Base-by-base conservation (phyloP, 225 moss, liverwort and hornwort species). In the Climacium dendroides region DNA sequence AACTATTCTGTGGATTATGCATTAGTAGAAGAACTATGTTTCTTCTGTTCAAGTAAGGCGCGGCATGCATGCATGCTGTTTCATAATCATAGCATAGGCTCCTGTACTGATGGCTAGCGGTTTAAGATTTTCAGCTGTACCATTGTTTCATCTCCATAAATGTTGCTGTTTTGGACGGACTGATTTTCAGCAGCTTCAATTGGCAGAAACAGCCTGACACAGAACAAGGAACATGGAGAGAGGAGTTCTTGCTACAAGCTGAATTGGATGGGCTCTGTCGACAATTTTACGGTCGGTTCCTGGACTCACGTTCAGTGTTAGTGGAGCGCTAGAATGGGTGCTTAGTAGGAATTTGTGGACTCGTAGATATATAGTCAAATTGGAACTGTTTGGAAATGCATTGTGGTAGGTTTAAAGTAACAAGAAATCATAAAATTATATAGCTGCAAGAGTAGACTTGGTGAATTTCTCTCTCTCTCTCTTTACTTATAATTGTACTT, bases 251-350 rank as follows among this genome's bases (percentile, higher is more conserved):
- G 92, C 94, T 87, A 86, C 95, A 92, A 94, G 91, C 94, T 79
- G 78, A 88, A 50, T 84, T 88, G 88, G 88, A 88, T 84, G 84
- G 84, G 71, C 88, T 84, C 62, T 88, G 84, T 88, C 88, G 84
- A 91, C 98, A 94, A 97, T 93, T 91, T 97, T 93, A 96, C 95
- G 98, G 98, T 98, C 98, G 98, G 98, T 98, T 94, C 92, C 95
- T 95, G 96, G 98, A 96, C 95, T 97, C 96, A 95, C 94, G 96
- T 94, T 94, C 95, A 94, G 94, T 95, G 79, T 96, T 96, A 95
- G 91, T 96, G 97, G 96, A 94, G 95, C 94, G 94, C 85, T 96
- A 97, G 92, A 93, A 82, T 96, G 94, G 94, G 92, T 96, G 96
- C 92, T 96, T 91, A 91, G 91, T 95, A 98, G 93, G 91, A 78